These are phyloP conservation scores for Beta vulgaris DNA, from an alignment of 148 eudicot species.

Conservation along the genomic window DNA sequence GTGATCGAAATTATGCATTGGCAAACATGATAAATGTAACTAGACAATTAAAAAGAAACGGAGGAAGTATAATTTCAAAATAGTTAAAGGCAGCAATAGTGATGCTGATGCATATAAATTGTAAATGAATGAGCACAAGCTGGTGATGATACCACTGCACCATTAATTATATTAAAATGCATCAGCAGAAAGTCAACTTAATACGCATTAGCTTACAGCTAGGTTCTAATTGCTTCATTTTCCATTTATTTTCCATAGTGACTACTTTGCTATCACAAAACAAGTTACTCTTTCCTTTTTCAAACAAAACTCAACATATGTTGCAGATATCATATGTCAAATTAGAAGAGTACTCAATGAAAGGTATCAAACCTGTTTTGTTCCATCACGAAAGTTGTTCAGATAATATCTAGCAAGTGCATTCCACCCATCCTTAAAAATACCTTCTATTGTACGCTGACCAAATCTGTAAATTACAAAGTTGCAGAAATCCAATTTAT, in stretches of 20 bases:
- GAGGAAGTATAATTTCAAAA: no score
- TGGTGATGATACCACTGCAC: not conserved
- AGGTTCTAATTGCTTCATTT: not conserved
- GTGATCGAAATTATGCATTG: no score
- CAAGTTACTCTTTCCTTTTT: not conserved
- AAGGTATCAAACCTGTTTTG: slow-evolving; percentile 67
- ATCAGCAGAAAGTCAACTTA: not conserved
- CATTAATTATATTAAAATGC: no score
- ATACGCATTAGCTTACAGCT: not conserved
- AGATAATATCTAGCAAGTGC: slow-evolving; percentile 86
- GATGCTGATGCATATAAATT: no score
- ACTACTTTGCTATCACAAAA: not conserved
- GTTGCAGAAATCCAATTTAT: not conserved
- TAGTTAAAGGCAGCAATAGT: not conserved
- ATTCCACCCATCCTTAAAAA: slow-evolving; percentile 73
- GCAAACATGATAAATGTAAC: no score
- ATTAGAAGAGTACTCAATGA: not conserved
- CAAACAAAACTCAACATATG: not conserved
- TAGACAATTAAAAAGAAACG: no score
- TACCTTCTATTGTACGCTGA: slow-evolving; percentile 71
- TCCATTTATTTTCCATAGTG: not conserved
- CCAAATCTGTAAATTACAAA: slow-evolving; percentile 54
- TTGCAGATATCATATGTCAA: not conserved
- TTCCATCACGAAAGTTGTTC: slow-evolving; percentile 86
- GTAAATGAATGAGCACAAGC: not conserved